Percentiles rank a stretch among this genome's conserved stretches.
These are phyloP conservation scores for Torulaspora microellipsoides DNA, from an alignment of 805 yeast genomes.

Conservation along the genomic window DNA sequence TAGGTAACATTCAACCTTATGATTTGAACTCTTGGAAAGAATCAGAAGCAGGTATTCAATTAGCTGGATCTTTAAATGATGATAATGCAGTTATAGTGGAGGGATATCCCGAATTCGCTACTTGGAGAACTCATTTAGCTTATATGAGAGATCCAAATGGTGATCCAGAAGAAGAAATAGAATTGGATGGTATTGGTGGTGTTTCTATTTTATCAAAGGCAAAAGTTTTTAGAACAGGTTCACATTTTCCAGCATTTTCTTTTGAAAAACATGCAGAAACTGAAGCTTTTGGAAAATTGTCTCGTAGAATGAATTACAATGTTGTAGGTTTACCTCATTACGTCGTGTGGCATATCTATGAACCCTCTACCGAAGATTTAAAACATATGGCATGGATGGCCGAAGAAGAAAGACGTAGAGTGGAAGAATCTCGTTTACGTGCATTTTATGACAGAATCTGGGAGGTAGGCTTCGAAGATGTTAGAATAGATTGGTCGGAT, in stretches of 20 bases:
- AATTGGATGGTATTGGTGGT: slow-evolving; percentile 95
- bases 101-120: slow-evolving; percentile 95
- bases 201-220: slow-evolving; percentile 90
- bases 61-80: slow-evolving; percentile 63
- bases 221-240: slow-evolving; percentile 76
- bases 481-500: slow-evolving; percentile 62
- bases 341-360: slow-evolving; percentile 95
- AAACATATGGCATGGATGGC: slow-evolving; percentile 88
- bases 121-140: slow-evolving; percentile 97
- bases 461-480: slow-evolving; percentile 75
- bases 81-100: slow-evolving; percentile 97
- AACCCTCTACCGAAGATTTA: slow-evolving; percentile 90
- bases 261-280: slow-evolving; percentile 97
- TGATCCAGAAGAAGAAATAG: slow-evolving; percentile 89
- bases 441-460: slow-evolving; percentile 67
- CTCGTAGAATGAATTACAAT: slow-evolving; percentile 77
- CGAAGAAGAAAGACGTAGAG: slow-evolving; percentile 62
- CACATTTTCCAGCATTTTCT: slow-evolving; percentile 95
- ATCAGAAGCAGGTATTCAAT: slow-evolving; percentile 71
- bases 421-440: slow-evolving; percentile 58
- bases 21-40: slow-evolving; percentile 86
- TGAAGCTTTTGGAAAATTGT: slow-evolving; percentile 91
- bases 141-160: slow-evolving; percentile 93
- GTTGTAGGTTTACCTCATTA: slow-evolving; percentile 93
- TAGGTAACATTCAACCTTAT: slow-evolving; percentile 79